These are phyloP conservation scores for Basipetospora chlamydospora DNA, from an alignment of 2,329 filamentous ascomycete species.

Conservation along the genomic window DNA sequence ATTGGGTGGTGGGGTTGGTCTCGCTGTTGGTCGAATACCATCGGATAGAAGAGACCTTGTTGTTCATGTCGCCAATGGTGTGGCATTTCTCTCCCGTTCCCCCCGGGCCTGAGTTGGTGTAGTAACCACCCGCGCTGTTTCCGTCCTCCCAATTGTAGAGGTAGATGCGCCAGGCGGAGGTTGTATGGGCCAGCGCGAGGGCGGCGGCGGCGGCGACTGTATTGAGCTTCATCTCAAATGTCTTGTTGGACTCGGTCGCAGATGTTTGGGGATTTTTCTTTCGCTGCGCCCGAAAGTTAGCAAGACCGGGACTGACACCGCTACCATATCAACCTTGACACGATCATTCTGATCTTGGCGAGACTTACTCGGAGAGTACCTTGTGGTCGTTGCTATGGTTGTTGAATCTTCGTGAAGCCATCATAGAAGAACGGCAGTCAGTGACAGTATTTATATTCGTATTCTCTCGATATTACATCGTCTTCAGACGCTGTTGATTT, in stretches of 20 bases:
- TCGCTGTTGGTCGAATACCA: background rate
- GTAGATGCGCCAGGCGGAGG: background rate
- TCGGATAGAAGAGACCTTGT: background rate
- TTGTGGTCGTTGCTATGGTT: background rate
- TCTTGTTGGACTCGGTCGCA: too few relatives aligned
- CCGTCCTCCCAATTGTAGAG: background rate
- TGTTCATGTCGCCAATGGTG: background rate
- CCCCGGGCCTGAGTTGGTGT: background rate
- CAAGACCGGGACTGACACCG: background rate
- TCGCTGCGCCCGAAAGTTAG: background rate
- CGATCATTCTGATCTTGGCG: background rate
- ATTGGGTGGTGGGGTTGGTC: background rate
- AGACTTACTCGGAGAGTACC: background rate
- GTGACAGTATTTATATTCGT: background rate
- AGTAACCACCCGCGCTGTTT: background rate
- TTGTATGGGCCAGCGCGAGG: background rate
- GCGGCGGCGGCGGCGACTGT: background rate
- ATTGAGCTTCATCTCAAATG: background rate
- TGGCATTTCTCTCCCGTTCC: background rate
- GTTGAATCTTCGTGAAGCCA: background rate
- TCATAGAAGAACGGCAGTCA: background rate
- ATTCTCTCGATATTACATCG: background rate
- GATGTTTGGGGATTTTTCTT: background rate
- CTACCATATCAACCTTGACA: background rate
- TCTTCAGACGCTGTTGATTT: background rate